A percentile compares a stretch with the other conserved stretches of the same genome.
phyloP scores from a whole-genome alignment of 495 filamentous ascomycete species.

The Penicillium atrosanguineum region DNA sequence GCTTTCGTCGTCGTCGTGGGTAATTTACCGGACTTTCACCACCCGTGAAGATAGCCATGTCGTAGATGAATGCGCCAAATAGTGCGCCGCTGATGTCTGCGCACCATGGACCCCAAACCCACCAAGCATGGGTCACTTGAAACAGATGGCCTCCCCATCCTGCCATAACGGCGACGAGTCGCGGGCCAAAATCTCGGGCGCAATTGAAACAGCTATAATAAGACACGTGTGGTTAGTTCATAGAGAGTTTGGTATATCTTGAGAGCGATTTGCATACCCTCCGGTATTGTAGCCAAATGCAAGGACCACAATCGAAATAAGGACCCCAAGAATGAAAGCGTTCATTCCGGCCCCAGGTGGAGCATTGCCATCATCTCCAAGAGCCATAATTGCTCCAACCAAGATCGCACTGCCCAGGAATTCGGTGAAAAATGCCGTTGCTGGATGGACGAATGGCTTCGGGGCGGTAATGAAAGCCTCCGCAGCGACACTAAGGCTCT shows the following conservation, averaged over 20 bases:
- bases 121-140: constrained; percentile 48
- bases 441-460: constrained; percentile 4
- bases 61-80: constrained; percentile 51
- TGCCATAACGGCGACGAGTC: constrained; percentile 49
- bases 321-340: constrained; percentile 51
- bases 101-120: constrained; percentile 52
- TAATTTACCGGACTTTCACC: constrained; percentile 10
- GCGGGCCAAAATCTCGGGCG: constrained; percentile 56
- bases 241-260: constrained; percentile 27
- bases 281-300: constrained; percentile 22
- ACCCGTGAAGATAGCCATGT: constrained; percentile 34
- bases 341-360: constrained; percentile 43
- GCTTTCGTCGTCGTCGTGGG: constrained; percentile 7
- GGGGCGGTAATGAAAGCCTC: constrained; percentile 33
- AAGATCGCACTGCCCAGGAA: constrained; percentile 51
- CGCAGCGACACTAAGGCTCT: constrained; percentile 25
- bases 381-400: constrained; percentile 53
- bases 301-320: constrained; percentile 23
- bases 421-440: constrained; percentile 46
- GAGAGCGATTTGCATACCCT: constrained; percentile 10
- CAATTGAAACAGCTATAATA: constrained; percentile 54
- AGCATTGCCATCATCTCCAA: constrained; percentile 51
- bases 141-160: constrained; percentile 45
- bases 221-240: constrained; percentile 37
- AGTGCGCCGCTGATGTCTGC: constrained; percentile 46